Conservation (phyloP, 768 basidiomycete genomes). For the Termitomyces sp. region DNA sequence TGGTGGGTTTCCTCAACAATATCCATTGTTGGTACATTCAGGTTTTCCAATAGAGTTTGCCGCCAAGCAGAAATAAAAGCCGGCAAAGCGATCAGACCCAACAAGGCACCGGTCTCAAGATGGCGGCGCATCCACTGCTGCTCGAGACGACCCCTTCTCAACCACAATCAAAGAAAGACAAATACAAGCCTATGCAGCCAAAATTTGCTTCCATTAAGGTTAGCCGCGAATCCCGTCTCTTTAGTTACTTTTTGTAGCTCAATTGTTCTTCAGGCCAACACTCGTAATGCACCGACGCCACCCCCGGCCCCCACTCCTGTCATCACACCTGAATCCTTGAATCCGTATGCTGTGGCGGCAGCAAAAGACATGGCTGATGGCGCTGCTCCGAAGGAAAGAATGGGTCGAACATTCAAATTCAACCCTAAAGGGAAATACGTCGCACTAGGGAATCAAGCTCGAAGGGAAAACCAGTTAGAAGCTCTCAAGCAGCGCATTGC, state of each 20-base stretch:
- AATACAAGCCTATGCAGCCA: constrained; percentile 98
- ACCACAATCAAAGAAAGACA: constrained; percentile 78
- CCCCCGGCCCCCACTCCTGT: constrained; percentile 36
- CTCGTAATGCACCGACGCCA: constrained; percentile 67
- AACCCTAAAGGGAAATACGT: constrained; percentile 92
- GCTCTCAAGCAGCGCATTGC: constrained; percentile 90
- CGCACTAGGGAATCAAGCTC: constrained; percentile 61
- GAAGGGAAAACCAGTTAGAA: constrained; percentile 78
- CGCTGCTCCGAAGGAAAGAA: constrained; percentile 65
- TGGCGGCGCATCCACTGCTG: constrained; percentile 85
- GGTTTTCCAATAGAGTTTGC: constrained; percentile 35
- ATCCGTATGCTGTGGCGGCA: constrained; percentile 70
- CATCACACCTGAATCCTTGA: constrained; percentile 43
- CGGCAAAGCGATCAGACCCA: constrained; percentile 56
- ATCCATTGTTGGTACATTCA: not conserved
- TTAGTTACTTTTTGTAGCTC: not conserved
- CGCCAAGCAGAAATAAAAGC: constrained; percentile 50
- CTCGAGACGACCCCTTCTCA: constrained; percentile 58
- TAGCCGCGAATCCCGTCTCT: constrained; percentile 7
- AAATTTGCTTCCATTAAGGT: constrained; percentile 97
- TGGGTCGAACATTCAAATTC: constrained; percentile 72
- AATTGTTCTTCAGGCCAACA: constrained; percentile 50
- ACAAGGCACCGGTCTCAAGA: constrained; percentile 80
- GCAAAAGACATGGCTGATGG: constrained; percentile 64
- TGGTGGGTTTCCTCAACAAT: constrained; percentile 42